Base-by-base conservation (phyloP, 768 basidiomycete genomes). In the Calocybe gangraenosa region DNA sequence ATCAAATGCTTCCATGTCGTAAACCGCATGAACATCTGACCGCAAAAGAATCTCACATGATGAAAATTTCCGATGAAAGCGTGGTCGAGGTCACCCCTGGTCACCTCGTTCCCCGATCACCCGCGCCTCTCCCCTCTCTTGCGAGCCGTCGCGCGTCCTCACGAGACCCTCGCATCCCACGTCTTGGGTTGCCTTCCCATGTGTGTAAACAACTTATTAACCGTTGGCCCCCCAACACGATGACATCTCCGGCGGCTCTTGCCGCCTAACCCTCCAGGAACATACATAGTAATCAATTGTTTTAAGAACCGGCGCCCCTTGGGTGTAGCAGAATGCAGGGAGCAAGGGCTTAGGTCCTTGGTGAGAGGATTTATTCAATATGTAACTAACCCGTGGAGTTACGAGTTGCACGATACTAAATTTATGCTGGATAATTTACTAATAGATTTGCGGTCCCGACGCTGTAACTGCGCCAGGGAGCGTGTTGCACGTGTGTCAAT, bases 41-140 rank as follows among this genome's bases (percentile, higher is more conserved):
- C 39, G 30, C 36, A 41, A 6, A 43, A 18, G 38, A 43, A 31
- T 41, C 40, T 47, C 48, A 48, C 49, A 53, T 50, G 45, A 46
- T 23, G 37, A 23, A 14, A n/a, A 37, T 15, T 8, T 40, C 49
- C 40, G 52, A 50, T 42, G 47, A 45, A 40, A 23, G 46, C 46
- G 49, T 42, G 25, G 51, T 52, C 52, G 52, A 50, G 47, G 46
- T 43, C 18, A 21, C 42, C 30, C n/a, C 17, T 40, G 19, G 30
- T 33, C 20, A 48, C 40, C 37, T 39, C 32, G 41, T 47, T 51
- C 44, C 37, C 38, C 43, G 46, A 47, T 51, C 50, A 47, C 19
- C 42, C 34, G 39, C 35, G 30, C 15, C n/a, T n/a, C n/a, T n/a
- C 25, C 19, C 11, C 25, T 28, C 25, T 28, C 25, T 37, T 41